These are phyloP conservation scores for Sporobolus alterniflorus DNA, from an alignment of 202 grass and related monocot genomes.

Conservation along the genomic window DNA sequence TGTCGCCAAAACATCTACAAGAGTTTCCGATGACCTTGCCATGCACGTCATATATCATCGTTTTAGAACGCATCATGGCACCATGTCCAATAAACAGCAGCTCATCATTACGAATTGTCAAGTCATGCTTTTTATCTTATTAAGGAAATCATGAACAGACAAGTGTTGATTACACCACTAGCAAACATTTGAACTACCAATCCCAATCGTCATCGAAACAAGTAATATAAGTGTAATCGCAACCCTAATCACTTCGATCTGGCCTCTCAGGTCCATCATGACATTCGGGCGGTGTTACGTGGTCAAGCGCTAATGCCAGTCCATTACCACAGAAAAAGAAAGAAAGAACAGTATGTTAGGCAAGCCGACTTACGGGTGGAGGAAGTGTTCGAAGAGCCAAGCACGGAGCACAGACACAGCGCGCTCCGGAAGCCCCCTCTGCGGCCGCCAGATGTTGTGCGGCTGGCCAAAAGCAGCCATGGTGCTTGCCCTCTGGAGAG, in stretches of 20 bases:
- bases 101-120: slow-evolving; percentile 33
- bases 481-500: slow-evolving; percentile 39
- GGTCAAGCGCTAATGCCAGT: neutral
- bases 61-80: slow-evolving; percentile 13
- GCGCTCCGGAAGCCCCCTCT: slow-evolving; percentile 81
- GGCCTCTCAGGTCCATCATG: neutral
- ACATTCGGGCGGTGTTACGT: neutral
- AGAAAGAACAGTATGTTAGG: neutral
- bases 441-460: slow-evolving; percentile 85
- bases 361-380: slow-evolving; percentile 74
- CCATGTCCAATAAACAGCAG: slow-evolving; percentile 26
- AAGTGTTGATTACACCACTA: neutral
- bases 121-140: neutral
- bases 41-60: slow-evolving; percentile 17
- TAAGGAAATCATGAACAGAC: neutral
- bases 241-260: neutral
- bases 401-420: slow-evolving; percentile 80
- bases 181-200: neutral
- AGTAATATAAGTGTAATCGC: neutral
- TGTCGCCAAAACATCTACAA: slow-evolving; percentile 23
- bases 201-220: neutral
- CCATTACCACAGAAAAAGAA: neutral
- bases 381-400: slow-evolving; percentile 92
- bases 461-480: slow-evolving; percentile 45
- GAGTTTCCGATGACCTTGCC: neutral